Conservation (phyloP, 2,329 filamentous ascomycete genomes). For the Rutstroemia sydowiana region DNA sequence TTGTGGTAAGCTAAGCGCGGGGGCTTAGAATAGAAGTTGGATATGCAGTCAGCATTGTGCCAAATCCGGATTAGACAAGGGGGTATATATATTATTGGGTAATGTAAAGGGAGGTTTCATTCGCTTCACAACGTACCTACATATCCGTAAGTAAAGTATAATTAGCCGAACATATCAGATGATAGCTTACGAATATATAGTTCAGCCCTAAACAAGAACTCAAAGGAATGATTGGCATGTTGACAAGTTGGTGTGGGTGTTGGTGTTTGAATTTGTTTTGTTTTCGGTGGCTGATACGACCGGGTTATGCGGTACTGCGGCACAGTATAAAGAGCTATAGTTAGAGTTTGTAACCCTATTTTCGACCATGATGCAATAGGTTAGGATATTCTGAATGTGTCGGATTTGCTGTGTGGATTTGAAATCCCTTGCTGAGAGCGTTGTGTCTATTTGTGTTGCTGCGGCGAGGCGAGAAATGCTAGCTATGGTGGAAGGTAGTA, state of each 20-base stretch:
- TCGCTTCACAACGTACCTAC: not conserved
- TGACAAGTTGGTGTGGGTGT: not conserved
- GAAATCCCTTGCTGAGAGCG: no score
- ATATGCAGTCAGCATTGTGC: not conserved
- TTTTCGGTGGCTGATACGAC: not conserved
- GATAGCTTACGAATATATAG: no score
- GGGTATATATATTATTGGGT: not conserved
- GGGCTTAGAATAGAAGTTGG: not conserved
- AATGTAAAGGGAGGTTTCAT: not conserved
- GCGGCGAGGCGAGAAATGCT: no score
- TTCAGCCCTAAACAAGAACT: conserved; percentile 1
- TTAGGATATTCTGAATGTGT: no score
- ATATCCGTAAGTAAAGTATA: no score
- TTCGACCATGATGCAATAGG: no score
- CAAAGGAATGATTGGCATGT: no score
- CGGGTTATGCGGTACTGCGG: not conserved
- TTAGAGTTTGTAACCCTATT: not conserved
- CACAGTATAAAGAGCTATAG: not conserved
- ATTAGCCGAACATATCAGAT: conserved; percentile 2
- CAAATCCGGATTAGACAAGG: not conserved
- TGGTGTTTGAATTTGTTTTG: not conserved
- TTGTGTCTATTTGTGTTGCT: not conserved
- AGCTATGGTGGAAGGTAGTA: no score
- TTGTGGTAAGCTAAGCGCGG: conserved; percentile 1
- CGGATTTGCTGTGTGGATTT: no score